Base-by-base conservation (phyloP, 1,284 basidiomycete genomes). In the Sanghuangporus sanghuang region DNA sequence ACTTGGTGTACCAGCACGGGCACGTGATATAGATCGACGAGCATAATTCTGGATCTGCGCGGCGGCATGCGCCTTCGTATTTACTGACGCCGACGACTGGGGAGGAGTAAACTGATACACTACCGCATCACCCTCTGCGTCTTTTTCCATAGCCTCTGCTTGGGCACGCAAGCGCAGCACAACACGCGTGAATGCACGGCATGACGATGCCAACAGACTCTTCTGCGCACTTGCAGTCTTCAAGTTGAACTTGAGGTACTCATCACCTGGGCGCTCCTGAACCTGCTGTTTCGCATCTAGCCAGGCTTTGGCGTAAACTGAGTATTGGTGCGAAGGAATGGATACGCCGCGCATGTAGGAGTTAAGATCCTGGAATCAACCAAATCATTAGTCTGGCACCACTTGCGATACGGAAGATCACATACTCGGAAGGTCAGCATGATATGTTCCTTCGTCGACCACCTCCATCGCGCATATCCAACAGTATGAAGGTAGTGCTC, bases 321-420 rank as follows among this genome's bases (percentile, higher is more conserved):
- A 78, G 68, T 89, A 92, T 65, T 88, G 82, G 67, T 92, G 85
- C 3, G 81, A 80, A 6, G 91, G 90, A 46, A 89, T 81, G 6
- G 85, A 86, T 1, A 92, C 86, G 2, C 89, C 88, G 58, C 85
- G 81, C 82, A 93, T 86, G 69, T 92, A 93, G 57, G 86, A 80
- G 68, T 83, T 82, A 44, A 93, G 78, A 72, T 93, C 90, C 87
- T 91, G 65, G 42, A 16, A 27, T 16, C 63, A 27, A 62, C 40
- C 32, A 62, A 69, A 23, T 67, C 56, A 2, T 57, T 64, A 60
- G 65, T 12, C 67, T 42, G 44, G 7, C 3, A 18, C 5, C 16
- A 38, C 16, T 3, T 8, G n/a, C 12, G 9, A 54, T 12, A 27
- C 14, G 16, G 16, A 18, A 12, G 38, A 14, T 7, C 57, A 38